phyloP scores from a whole-genome alignment of 306 rosid species.

The Aeschynomene evenia region DNA sequence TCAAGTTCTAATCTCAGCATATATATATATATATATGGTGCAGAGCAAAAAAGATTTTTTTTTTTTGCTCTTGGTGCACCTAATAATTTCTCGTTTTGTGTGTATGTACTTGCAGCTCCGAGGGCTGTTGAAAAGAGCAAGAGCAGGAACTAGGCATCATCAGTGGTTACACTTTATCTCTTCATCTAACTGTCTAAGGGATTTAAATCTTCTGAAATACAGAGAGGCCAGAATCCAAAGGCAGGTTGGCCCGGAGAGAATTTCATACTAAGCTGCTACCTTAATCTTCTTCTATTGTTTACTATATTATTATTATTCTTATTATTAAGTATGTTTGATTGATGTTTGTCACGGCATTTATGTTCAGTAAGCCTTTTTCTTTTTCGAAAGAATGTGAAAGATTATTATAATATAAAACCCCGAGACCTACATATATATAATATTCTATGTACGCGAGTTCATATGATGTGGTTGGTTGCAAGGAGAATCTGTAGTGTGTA shows the following conservation, averaged over 20 bases:
- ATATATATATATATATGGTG: no score
- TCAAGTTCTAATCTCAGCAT: neutral
- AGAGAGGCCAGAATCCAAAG: conserved; percentile 28
- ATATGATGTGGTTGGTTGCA: conserved; percentile 21
- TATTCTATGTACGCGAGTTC: conserved; percentile 31
- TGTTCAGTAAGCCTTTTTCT: conserved; percentile 31
- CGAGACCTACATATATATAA: no score
- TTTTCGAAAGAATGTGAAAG: conserved; percentile 28
- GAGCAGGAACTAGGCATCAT: conserved; percentile 54
- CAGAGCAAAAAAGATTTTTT: no score
- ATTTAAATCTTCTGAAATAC: conserved; percentile 27
- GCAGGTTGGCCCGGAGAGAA: conserved; percentile 43
- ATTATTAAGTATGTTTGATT: conserved; percentile 34
- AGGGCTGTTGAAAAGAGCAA: conserved; percentile 72
- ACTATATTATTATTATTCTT: neutral
- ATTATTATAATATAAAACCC: conserved; percentile 30
- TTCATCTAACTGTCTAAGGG: conserved; percentile 38
- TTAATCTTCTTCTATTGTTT: conserved; percentile 24
- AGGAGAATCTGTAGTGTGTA: conserved; percentile 50
- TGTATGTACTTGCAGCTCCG: conserved; percentile 56
- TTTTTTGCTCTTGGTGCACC: no score
- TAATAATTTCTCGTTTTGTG: conserved; percentile 10
- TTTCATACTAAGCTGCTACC: conserved; percentile 37
- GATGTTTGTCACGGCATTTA: conserved; percentile 29
- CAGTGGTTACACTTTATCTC: conserved; percentile 16